Percentiles rank a stretch among this genome's conserved stretches.
Evolutionary conservation across 352 stramenopile genomes (phyloP).

Genomic region (Phytophthora pini): DNA sequence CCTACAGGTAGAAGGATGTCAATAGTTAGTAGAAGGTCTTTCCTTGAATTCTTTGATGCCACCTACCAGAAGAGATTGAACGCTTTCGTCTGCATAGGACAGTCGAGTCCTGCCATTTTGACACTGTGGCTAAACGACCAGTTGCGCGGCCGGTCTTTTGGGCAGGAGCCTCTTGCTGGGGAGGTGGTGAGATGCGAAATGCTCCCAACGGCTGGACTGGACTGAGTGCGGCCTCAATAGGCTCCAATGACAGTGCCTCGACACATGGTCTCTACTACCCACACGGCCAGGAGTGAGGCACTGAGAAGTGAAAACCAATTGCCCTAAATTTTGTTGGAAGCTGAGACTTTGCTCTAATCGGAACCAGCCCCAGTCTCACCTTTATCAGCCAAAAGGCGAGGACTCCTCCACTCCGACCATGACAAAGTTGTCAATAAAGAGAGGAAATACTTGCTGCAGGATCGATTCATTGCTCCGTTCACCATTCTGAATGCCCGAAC

Average conservation of each 20-base stretch:
- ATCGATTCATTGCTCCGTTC: background rate
- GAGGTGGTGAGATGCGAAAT: conserved; percentile 24
- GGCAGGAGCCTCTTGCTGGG: no score
- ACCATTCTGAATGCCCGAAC: background rate
- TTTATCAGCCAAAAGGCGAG: background rate
- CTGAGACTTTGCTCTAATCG: background rate
- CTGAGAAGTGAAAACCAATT: conserved; percentile 38
- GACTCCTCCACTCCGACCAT: background rate
- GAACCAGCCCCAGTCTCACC: background rate
- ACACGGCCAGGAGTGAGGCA: conserved; percentile 20
- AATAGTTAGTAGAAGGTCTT: background rate
- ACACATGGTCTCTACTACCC: conserved; percentile 30
- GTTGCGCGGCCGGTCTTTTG: conserved; percentile 2
- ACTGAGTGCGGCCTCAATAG: conserved; percentile 1
- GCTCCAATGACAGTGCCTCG: conserved; percentile 20
- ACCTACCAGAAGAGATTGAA: conserved; percentile 38
- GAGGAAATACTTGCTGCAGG: background rate
- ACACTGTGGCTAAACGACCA: background rate
- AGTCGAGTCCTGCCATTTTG: conserved; percentile 26
- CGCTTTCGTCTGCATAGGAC: conserved; percentile 33
- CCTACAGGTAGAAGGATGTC: conserved; percentile 10
- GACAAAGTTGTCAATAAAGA: background rate
- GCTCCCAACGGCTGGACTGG: background rate
- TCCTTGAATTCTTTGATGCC: background rate
- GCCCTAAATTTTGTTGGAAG: conserved; percentile 11